A percentile compares a stretch with the other conserved stretches of the same genome.
Conservation (phyloP, 441 rosid species). For the Corymbia calophylla region DNA sequence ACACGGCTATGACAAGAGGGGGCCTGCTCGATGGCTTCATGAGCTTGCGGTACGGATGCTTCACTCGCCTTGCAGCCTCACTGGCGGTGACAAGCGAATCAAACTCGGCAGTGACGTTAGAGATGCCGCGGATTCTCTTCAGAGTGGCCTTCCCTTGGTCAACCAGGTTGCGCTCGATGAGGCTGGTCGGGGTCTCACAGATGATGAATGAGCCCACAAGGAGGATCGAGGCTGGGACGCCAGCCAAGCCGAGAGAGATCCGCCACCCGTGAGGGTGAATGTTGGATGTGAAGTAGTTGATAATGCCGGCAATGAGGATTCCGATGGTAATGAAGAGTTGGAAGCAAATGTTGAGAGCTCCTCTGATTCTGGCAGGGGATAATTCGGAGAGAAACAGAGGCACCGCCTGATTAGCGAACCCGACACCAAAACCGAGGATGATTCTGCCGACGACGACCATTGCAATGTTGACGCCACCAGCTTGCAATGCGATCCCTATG, state of each 20-base stretch:
- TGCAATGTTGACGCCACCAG: conserved; percentile 4
- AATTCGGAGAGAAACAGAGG: conserved; percentile 61
- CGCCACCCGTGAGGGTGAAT: conserved; percentile 58
- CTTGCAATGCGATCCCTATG: conserved; percentile 12
- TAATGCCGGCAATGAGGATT: conserved; percentile 43
- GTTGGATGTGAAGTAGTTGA: conserved; percentile 37
- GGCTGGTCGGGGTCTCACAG: conserved; percentile 65
- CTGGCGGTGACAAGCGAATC: conserved; percentile 35
- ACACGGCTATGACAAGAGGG: conserved; percentile 40
- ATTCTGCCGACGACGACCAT: conserved; percentile 37
- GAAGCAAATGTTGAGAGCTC: conserved; percentile 59
- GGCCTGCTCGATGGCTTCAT: conserved; percentile 36
- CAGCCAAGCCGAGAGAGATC: conserved; percentile 43
- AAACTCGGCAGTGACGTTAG: conserved; percentile 40
- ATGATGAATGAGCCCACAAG: conserved; percentile 39
- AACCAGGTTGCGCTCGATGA: conserved; percentile 31
- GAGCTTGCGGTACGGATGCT: conserved; percentile 33
- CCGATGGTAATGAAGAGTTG: conserved; percentile 65
- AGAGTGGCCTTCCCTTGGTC: conserved; percentile 39
- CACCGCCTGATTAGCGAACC: conserved; percentile 53
- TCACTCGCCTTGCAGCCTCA: conserved; percentile 34
- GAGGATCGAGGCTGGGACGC: conserved; percentile 40
- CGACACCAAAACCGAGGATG: conserved; percentile 32
- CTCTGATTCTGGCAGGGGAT: conserved; percentile 49
- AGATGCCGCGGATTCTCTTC: conserved; percentile 45